A percentile compares a stretch with the other conserved stretches of the same genome.
phyloP scores from a whole-genome alignment of 2,329 filamentous ascomycete species.

The Alternaria panax region DNA sequence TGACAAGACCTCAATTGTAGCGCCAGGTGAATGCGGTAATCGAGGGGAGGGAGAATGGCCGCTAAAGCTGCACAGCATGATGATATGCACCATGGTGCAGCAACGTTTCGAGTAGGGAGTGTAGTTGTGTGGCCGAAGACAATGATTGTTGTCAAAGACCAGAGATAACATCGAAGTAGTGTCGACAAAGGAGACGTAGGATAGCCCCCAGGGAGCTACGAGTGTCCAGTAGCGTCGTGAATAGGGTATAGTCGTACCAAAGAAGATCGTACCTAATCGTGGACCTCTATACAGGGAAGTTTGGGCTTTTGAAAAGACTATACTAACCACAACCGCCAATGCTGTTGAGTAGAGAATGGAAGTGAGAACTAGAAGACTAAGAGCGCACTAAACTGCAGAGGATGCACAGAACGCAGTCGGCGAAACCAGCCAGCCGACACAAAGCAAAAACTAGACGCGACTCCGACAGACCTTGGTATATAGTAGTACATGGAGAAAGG shows the following conservation, averaged over 20 bases:
- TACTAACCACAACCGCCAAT: slow-evolving; percentile 15
- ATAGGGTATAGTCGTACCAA: slow-evolving; percentile 18
- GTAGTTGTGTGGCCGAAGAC: slow-evolving; percentile 3
- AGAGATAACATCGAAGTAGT: background rate
- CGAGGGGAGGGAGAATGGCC: slow-evolving; percentile 33
- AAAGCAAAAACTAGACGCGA: slow-evolving; percentile 34
- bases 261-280: slow-evolving; percentile 18
- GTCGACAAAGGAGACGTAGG: slow-evolving; percentile 3
- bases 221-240: slow-evolving; percentile 21
- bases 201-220: slow-evolving; percentile 12
- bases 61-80: slow-evolving; percentile 17
- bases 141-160: slow-evolving; percentile 3
- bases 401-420: slow-evolving; percentile 27
- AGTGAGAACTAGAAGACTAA: slow-evolving; percentile 9
- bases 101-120: slow-evolving; percentile 7
- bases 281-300: slow-evolving; percentile 29
- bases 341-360: slow-evolving; percentile 14
- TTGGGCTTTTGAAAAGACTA: slow-evolving; percentile 32
- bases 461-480: slow-evolving; percentile 44
- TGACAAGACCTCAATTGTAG: slow-evolving; percentile 36
- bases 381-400: slow-evolving; percentile 18
- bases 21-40: slow-evolving; percentile 28
- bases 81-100: slow-evolving; percentile 6
- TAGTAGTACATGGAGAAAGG: slow-evolving; percentile 50
- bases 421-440: slow-evolving; percentile 39